Conservation (phyloP, 495 filamentous ascomycete species). For the Staphylotrichum longicolle region DNA sequence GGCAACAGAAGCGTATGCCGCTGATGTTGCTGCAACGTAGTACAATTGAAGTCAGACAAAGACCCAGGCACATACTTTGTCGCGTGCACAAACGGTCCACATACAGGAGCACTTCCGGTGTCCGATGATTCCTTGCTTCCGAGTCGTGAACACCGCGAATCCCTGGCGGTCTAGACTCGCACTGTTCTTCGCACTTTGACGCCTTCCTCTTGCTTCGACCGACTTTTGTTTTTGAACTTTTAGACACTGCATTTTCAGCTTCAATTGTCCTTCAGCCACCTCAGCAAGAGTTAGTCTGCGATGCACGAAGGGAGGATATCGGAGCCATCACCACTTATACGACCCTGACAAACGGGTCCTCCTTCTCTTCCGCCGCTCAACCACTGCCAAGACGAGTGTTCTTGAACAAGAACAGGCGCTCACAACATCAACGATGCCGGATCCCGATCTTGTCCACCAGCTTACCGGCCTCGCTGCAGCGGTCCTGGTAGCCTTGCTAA, state of each 20-base stretch:
- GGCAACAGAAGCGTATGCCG: too few species aligned
- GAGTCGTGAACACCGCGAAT: neutral
- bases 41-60: too few species aligned
- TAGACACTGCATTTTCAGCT: neutral
- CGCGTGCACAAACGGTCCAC: too few species aligned
- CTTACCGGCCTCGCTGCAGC: constrained; percentile 10
- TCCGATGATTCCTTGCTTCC: neutral
- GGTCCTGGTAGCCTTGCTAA: constrained; percentile 19
- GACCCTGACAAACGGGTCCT: constrained; percentile 7
- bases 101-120: too few species aligned
- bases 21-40: too few species aligned
- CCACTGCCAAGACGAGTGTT: constrained; percentile 5
- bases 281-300: constrained; percentile 1
- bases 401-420: neutral
- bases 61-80: too few species aligned
- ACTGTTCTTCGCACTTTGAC: constrained; percentile 11
- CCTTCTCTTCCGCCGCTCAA: neutral
- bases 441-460: constrained; percentile 17
- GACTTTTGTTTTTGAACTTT: constrained; percentile 2
- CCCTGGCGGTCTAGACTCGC: neutral
- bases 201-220: constrained; percentile 1
- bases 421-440: constrained; percentile 8
- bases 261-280: neutral
- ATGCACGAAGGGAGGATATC: constrained; percentile 9
- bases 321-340: constrained; percentile 9